A percentile compares a stretch with the other conserved stretches of the same genome.
Conservation (phyloP, 768 basidiomycete genomes). For the Naganishia vaughanmartiniae region DNA sequence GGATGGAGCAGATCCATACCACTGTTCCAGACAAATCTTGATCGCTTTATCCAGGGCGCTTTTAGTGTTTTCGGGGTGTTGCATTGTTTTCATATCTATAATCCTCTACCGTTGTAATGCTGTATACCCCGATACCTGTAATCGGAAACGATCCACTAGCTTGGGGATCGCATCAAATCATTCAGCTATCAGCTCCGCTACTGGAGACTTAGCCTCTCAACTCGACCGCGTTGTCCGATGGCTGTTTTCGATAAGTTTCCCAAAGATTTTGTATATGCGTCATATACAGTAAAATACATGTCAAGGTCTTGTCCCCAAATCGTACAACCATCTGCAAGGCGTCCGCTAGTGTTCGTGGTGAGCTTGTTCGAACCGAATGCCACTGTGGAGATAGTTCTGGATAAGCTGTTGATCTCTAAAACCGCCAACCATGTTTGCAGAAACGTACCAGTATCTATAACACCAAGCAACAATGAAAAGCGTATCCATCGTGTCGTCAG, state of each 20-base stretch:
- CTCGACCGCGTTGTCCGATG: not conserved
- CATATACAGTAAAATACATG: conserved; percentile 13
- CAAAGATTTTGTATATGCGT: conserved; percentile 10
- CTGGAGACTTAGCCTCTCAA: not conserved
- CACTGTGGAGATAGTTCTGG: conserved; percentile 57
- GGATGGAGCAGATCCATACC: conserved; percentile 24
- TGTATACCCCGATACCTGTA: not conserved
- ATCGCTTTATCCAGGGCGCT: not conserved
- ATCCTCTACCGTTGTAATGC: not conserved
- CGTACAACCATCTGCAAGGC: not conserved
- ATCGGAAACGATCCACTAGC: not conserved
- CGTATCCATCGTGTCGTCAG: not conserved
- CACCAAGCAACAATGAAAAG: not conserved
- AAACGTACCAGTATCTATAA: conserved; percentile 53
- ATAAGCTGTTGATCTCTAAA: not conserved
- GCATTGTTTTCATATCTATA: not conserved
- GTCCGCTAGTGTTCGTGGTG: conserved; percentile 56
- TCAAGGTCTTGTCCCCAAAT: not conserved
- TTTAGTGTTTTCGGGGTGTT: not conserved
- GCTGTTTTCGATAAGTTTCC: too few species aligned
- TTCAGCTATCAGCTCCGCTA: not conserved
- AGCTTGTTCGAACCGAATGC: conserved; percentile 82
- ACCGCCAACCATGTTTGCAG: not conserved
- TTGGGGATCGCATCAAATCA: not conserved
- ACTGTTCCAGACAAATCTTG: conserved; percentile 16